These are phyloP conservation scores for Dothideomycetes sp. DNA, from an alignment of 2,329 filamentous ascomycete species.

Conservation along the genomic window DNA sequence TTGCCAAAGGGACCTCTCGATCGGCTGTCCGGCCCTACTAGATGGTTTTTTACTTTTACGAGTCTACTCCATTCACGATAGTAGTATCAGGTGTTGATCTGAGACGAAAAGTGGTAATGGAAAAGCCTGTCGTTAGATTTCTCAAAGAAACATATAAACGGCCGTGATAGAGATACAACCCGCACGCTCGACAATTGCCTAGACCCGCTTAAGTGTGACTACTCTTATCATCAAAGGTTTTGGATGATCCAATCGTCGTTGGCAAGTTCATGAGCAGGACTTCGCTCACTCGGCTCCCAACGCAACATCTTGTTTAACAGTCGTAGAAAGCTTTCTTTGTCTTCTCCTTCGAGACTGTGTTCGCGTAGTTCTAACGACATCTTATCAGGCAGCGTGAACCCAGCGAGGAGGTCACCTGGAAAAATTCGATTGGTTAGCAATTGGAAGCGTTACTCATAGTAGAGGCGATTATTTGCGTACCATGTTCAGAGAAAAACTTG, in stretches of 20 bases:
- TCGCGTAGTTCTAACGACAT: constrained; percentile 16
- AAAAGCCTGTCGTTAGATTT: too few species aligned
- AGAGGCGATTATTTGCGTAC: neutral
- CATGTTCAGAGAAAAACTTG: constrained; percentile 17
- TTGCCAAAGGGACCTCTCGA: too few species aligned
- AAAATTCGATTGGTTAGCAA: neutral
- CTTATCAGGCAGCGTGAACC: constrained; percentile 8
- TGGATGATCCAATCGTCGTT: constrained; percentile 18
- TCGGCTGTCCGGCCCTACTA: too few species aligned
- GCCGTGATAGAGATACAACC: too few species aligned
- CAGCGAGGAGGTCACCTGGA: constrained; percentile 5
- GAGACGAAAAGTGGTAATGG: too few species aligned
- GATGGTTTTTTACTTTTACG: too few species aligned
- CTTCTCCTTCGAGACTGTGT: constrained; percentile 15
- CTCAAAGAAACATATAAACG: too few species aligned
- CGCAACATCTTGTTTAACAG: constrained; percentile 31
- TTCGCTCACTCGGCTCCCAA: constrained; percentile 32
- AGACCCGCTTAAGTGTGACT: too few species aligned
- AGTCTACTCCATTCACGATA: too few species aligned
- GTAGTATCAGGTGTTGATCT: too few species aligned
- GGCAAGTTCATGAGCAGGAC: constrained; percentile 30
- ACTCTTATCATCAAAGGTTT: neutral
- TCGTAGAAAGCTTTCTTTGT: constrained; percentile 28
- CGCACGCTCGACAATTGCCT: too few species aligned
- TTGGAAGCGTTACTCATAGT: neutral